These are phyloP conservation scores for Nyctanthes arbortristis DNA, from an alignment of 257 asterid species.

Conservation along the genomic window DNA sequence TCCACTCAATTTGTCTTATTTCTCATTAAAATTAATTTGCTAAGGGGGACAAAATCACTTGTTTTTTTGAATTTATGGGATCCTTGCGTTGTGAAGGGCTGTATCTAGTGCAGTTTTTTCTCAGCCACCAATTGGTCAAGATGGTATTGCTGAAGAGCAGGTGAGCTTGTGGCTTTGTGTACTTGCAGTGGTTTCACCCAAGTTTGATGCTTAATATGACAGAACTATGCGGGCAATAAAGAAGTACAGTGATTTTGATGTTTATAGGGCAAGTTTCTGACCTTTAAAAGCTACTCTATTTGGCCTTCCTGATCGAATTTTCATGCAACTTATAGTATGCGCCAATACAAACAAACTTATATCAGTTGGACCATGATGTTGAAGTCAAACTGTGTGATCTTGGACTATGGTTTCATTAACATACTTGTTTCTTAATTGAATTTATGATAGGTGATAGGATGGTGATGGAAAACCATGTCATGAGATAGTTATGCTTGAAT, in stretches of 20 bases:
- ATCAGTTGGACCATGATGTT: no score
- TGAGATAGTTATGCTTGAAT: conserved; percentile 87
- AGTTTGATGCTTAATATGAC: conserved; percentile 21
- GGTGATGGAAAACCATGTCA: conserved; percentile 56
- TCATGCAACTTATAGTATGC: conserved; percentile 85
- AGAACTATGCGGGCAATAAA: conserved; percentile 53
- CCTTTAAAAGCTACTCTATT: conserved; percentile 95
- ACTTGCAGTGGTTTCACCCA: conserved; percentile 14
- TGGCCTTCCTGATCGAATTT: conserved; percentile 88
- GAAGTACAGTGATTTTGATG: conserved; percentile 79
- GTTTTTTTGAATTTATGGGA: background rate
- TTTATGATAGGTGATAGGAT: conserved; percentile 39
- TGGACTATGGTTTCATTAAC: no score
- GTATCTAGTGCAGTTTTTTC: conserved; percentile 94
- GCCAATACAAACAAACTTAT: conserved; percentile 82
- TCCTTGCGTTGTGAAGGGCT: conserved; percentile 50
- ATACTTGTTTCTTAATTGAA: conserved; percentile 29
- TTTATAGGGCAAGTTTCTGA: conserved; percentile 79
- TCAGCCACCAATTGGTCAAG: conserved; percentile 95
- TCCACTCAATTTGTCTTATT: background rate
- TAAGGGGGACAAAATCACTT: background rate
- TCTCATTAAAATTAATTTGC: background rate
- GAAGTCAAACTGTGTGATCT: no score
- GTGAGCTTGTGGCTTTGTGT: conserved; percentile 35
- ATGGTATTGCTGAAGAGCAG: conserved; percentile 94